These are phyloP conservation scores for Mortierella hygrophila DNA, from an alignment of 192 early-diverging fungal species.

Conservation along the genomic window DNA sequence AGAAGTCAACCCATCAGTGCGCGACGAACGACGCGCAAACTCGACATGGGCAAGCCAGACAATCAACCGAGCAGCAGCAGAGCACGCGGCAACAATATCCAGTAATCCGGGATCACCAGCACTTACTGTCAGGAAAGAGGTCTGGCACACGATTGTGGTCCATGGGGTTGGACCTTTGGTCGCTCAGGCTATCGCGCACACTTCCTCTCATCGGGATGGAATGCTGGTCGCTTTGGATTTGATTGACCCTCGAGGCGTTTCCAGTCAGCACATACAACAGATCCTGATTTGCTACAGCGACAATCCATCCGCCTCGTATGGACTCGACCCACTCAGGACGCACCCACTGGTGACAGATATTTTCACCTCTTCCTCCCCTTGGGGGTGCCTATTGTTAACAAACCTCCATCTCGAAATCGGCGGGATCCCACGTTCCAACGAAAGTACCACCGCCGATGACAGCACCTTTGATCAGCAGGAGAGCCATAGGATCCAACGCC, in stretches of 20 bases:
- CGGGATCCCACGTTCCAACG: background rate
- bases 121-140: background rate
- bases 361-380: background rate
- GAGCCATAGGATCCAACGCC: background rate
- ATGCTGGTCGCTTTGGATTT: background rate
- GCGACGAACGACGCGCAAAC: background rate
- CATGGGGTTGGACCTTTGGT: background rate
- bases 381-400: background rate
- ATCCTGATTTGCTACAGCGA: background rate
- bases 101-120: too few species aligned
- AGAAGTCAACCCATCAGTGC: background rate
- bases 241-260: background rate
- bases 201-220: background rate
- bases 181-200: background rate
- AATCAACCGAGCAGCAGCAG: background rate
- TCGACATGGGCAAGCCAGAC: background rate
- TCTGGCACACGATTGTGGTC: background rate
- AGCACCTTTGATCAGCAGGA: background rate
- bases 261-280: background rate
- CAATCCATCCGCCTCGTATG: background rate
- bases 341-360: background rate
- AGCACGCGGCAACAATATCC: too few species aligned
- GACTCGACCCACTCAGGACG: background rate
- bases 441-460: background rate
- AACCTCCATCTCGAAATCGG: background rate